phyloP scores from a whole-genome alignment of 495 filamentous ascomycete species.

The Aspergillus sclerotioniger region DNA sequence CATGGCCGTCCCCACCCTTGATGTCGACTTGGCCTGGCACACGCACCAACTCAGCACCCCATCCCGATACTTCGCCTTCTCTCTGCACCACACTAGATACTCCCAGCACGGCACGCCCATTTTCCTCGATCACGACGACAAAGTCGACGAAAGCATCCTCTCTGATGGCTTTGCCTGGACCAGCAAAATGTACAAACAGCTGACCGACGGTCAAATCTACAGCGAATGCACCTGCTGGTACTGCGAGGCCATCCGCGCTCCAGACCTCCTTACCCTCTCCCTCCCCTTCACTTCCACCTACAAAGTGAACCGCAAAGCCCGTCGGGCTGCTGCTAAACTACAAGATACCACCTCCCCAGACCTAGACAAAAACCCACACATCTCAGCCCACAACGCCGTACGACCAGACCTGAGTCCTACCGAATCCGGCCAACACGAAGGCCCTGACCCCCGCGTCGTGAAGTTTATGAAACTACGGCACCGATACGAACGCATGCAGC shows the following conservation, averaged over 20 bases:
- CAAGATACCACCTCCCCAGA: slow-evolving; percentile 52
- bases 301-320: too few species aligned
- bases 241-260: slow-evolving; percentile 73
- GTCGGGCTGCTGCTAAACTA: slow-evolving; percentile 44
- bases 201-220: slow-evolving; percentile 61
- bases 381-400: slow-evolving; percentile 66
- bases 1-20: slow-evolving; percentile 75
- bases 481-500: slow-evolving; percentile 60
- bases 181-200: slow-evolving; percentile 61
- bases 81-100: slow-evolving; percentile 18
- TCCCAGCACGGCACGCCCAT: not conserved
- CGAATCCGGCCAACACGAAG: not conserved
- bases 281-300: slow-evolving; percentile 36
- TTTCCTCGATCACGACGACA: slow-evolving; percentile 88
- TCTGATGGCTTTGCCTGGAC: slow-evolving; percentile 73
- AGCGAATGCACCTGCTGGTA: slow-evolving; percentile 89
- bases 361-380: slow-evolving; percentile 64
- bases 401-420: slow-evolving; percentile 20
- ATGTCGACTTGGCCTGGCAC: slow-evolving; percentile 84
- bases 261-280: slow-evolving; percentile 41
- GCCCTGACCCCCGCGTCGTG: slow-evolving; percentile 12
- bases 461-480: slow-evolving; percentile 49
- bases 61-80: slow-evolving; percentile 58
- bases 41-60: slow-evolving; percentile 64
- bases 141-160: slow-evolving; percentile 64